These are phyloP conservation scores for Tinospora cordifolia DNA, from an alignment of 164 flowering plant genomes.

Conservation along the genomic window DNA sequence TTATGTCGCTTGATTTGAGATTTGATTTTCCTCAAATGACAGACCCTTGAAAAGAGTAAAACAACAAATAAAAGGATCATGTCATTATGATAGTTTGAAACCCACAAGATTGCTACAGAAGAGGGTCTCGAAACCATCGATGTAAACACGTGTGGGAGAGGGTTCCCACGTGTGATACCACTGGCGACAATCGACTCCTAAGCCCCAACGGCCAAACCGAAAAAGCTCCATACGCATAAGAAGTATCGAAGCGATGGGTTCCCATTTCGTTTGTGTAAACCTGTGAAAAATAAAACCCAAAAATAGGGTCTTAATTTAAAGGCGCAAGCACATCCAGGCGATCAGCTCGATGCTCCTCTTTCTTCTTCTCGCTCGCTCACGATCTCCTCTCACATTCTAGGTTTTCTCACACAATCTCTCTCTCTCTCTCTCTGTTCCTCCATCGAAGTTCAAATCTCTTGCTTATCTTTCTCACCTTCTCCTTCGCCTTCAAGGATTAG, in stretches of 20 bases:
- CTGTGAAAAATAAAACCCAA: constrained; percentile 11
- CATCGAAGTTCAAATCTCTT: background rate
- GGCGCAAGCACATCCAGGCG: constrained; percentile 6
- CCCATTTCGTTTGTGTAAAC: background rate
- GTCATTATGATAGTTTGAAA: too few species aligned
- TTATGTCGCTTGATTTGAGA: too few species aligned
- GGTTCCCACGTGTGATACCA: constrained; percentile 4
- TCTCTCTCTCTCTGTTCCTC: too few species aligned
- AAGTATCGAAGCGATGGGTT: constrained; percentile 41
- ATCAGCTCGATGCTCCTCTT: constrained; percentile 21
- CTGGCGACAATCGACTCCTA: background rate
- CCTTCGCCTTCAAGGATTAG: background rate
- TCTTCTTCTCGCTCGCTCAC: constrained; percentile 11
- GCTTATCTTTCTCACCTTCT: background rate
- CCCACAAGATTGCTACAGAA: too few species aligned
- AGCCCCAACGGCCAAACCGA: constrained; percentile 42
- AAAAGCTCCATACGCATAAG: constrained; percentile 24
- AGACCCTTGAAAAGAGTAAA: background rate
- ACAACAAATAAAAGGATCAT: too few species aligned
- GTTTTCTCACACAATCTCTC: background rate
- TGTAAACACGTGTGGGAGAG: constrained; percentile 1
- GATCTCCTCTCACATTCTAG: background rate
- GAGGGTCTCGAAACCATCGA: constrained; percentile 5
- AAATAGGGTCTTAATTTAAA: too few species aligned
- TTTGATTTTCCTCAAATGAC: too few species aligned